Evolutionary conservation across 163 green algal species (phyloP), one percentile per base, ranked within the genome.

Genomic region (Chlorella variabilis): DNA sequence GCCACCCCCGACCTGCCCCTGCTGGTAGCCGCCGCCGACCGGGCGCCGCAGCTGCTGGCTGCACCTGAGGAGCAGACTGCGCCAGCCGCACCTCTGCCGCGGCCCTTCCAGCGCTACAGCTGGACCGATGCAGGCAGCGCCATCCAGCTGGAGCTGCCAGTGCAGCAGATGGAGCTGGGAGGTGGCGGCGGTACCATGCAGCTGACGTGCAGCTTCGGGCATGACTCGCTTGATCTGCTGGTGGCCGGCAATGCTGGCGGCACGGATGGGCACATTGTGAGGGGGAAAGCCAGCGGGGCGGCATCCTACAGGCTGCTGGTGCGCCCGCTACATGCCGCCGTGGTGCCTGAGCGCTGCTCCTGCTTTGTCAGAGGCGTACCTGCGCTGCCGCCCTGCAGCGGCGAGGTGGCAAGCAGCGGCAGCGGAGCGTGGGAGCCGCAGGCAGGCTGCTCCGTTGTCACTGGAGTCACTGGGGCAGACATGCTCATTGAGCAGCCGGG

Each of bases 101-200:
- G 27, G 20, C 63, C 76, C 2, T 9, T 82, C 45, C 76, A 82
- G 23, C 62, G 61, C 23, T 82, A 82, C 48, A n/a, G 48, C 34
- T 82, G 76, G 76, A 33, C 34, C 13, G 76, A 82, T 34, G 63
- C 45, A 0, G 63, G 76, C 34, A 23, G 17, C 15, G 20, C 13
- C 11, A 29, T 82, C 25, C 27, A 8, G 20, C 7, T 82, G 34
- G 23, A 66, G 27, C 25, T 82, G 48, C 48, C 48, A 1, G 42
- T 82, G 63, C 45, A 42, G 11, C 76, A 59, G 73, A 2, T 78
- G 21, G 29, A 17, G 71, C 49, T 54, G 33, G 49, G 33, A 63
- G 23, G 25, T 68, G 63, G 21, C 4, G 34, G 48, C 25, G 11
- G 42, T 45, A 38, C 34, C 63, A 5, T 2, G 13, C 2, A 6